Evolutionary conservation across 202 grass and related monocot genomes (phyloP), one percentile per base, ranked within the genome.

Genomic region (Eragrostis tef): DNA sequence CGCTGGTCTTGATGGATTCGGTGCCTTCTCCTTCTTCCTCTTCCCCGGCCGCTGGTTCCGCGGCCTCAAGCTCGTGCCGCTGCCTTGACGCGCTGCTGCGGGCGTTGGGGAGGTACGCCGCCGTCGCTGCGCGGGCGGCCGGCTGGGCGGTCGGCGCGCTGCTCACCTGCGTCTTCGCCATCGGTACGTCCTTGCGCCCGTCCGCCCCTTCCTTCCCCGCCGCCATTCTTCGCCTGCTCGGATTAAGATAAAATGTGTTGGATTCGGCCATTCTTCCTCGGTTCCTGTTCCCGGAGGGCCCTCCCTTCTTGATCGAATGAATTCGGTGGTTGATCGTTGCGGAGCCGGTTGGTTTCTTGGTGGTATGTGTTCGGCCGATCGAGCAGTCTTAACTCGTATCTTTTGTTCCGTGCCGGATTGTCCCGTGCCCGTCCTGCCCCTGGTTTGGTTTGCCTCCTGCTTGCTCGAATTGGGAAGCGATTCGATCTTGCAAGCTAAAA

Each of bases 121-220:
- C 74, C 69, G 87, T 4, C 53, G 89, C 85, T 13, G 46, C 27
- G 27, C 26, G 56, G 10, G 74, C 79, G 34, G 71, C 83, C 51
- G 84, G 89, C 0, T 86, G 86, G 78, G 73, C 87, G 29, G 60
- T 94, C 62, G 54, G 70, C 74, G 89, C 77, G 67, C 74, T 91
- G 89, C 19, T 94, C 73, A 91, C 92, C 67, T 94, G 84, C 84
- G 72, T 81, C 81, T 89, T 94, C 85, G 84, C 89, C 79, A 13
- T 94, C 52, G 81, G 92, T 94, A 67, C 79, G 86, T 88, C 44
- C 5, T 9, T 11, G 25, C 15, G 8, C 39, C 11, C 22, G 22
- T 7, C 51, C 2, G 3, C 11, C n/a, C 15, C 12, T 31, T n/a
- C 7, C 6, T 70, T 25, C 13, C 11, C 2, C 26, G 8, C 79